These are phyloP conservation scores for Aspergillus ibericus DNA, from an alignment of 2,329 filamentous ascomycete species.

Conservation along the genomic window DNA sequence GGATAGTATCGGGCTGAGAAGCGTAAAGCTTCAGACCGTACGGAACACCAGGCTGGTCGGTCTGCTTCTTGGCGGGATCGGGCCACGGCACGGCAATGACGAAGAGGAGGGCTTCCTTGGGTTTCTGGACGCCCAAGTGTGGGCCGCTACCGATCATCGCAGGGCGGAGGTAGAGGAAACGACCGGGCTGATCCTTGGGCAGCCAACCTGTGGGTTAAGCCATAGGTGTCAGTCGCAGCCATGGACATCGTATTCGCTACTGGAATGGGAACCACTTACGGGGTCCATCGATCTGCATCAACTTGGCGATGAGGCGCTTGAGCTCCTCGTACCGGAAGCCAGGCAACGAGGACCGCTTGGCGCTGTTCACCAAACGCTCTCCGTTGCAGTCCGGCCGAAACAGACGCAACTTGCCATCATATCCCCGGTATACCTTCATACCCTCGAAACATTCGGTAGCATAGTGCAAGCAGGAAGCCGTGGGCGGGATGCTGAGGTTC, in stretches of 20 bases:
- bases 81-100: conserved; percentile 62
- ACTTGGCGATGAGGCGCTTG: conserved; percentile 69
- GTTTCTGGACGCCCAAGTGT: conserved; percentile 76
- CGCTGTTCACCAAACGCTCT: conserved; percentile 58
- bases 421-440: conserved; percentile 68
- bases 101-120: conserved; percentile 83
- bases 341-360: conserved; percentile 70
- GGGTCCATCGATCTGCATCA: conserved; percentile 65
- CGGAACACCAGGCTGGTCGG: conserved; percentile 18
- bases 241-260: background rate
- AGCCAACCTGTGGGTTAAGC: conserved; percentile 63
- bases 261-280: conserved; percentile 46
- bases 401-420: conserved; percentile 70
- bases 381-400: conserved; percentile 77
- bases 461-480: conserved; percentile 80
- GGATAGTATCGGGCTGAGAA: conserved; percentile 75
- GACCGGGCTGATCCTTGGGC: conserved; percentile 59
- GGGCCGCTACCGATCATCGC: conserved; percentile 81
- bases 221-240: background rate
- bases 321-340: conserved; percentile 70
- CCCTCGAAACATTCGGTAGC: conserved; percentile 91
- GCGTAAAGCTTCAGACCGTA: conserved; percentile 68
- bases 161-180: conserved; percentile 81
- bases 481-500: conserved; percentile 75
- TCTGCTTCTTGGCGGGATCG: conserved; percentile 32